These are phyloP conservation scores for Colletotrichum sojae DNA, from an alignment of 2,329 filamentous ascomycete genomes.

Conservation along the genomic window DNA sequence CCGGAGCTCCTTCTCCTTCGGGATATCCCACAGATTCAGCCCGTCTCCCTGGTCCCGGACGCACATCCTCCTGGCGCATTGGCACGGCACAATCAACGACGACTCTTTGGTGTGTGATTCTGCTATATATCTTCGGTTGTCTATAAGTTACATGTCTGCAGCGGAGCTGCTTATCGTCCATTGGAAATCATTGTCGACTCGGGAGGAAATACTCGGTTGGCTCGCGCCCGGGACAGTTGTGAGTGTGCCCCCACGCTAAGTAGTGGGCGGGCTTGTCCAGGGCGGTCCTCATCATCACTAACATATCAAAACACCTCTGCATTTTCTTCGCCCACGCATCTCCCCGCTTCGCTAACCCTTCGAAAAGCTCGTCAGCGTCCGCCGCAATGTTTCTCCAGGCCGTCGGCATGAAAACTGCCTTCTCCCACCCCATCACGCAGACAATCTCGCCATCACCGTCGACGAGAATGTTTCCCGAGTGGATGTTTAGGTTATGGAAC, in stretches of 20 bases:
- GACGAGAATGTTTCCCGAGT: slow-evolving; percentile 29
- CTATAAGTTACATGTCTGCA: background rate
- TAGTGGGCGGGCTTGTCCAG: background rate
- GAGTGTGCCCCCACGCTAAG: background rate
- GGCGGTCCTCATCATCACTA: background rate
- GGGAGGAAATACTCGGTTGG: background rate
- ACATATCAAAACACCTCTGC: background rate
- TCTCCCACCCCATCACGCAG: slow-evolving; percentile 39
- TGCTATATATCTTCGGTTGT: too few species aligned
- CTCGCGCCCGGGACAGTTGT: background rate
- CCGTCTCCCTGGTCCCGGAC: background rate
- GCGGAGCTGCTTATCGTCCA: background rate
- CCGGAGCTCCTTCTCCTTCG: slow-evolving; percentile 22
- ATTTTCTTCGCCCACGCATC: background rate
- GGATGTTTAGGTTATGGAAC: slow-evolving; percentile 32
- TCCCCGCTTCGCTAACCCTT: background rate
- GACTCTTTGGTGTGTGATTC: too few species aligned
- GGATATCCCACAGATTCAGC: background rate
- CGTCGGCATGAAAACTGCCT: slow-evolving; percentile 29
- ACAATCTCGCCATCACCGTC: slow-evolving; percentile 8
- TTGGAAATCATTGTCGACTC: background rate
- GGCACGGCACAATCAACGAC: too few species aligned
- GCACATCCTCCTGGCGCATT: background rate
- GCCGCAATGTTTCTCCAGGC: slow-evolving; percentile 13
- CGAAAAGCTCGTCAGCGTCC: slow-evolving; percentile 6